Conservation (phyloP, 768 basidiomycete genomes). For the Russula vinacea region DNA sequence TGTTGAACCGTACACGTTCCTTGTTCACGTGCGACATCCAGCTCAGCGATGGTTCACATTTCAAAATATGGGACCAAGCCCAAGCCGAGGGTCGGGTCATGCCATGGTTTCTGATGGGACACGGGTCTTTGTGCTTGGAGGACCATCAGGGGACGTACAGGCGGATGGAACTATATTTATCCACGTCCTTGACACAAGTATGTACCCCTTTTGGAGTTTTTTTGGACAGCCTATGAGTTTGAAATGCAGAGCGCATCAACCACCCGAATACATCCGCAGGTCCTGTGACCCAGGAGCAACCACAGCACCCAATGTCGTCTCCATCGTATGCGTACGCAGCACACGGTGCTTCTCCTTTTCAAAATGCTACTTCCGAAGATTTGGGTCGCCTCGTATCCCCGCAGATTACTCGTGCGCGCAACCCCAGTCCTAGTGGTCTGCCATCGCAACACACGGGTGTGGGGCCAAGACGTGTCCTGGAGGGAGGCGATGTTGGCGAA, state of each 20-base stretch:
- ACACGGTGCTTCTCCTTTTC: conserved; percentile 54
- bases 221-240: not conserved
- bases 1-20: not conserved
- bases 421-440: conserved; percentile 43
- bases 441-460: conserved; percentile 37
- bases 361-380: conserved; percentile 50
- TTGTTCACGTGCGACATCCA: conserved; percentile 36
- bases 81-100: conserved; percentile 89
- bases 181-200: conserved; percentile 93
- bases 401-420: conserved; percentile 43
- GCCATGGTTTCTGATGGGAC: conserved; percentile 92
- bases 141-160: conserved; percentile 87
- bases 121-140: conserved; percentile 90
- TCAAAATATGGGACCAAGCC: conserved; percentile 98
- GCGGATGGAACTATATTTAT: conserved; percentile 66
- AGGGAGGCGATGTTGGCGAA: conserved; percentile 46
- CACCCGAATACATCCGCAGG: conserved; percentile 48
- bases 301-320: conserved; percentile 6
- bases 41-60: conserved; percentile 99
- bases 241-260: conserved; percentile 78
- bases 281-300: conserved; percentile 6
- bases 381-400: conserved; percentile 67
- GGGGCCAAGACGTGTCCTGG: conserved; percentile 29
- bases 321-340: conserved; percentile 36
- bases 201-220: conserved; percentile 36